A percentile compares a stretch with the other conserved stretches of the same genome.
phyloP scores from a whole-genome alignment of 2,329 filamentous ascomycete species.

The Claviceps fusiformis region DNA sequence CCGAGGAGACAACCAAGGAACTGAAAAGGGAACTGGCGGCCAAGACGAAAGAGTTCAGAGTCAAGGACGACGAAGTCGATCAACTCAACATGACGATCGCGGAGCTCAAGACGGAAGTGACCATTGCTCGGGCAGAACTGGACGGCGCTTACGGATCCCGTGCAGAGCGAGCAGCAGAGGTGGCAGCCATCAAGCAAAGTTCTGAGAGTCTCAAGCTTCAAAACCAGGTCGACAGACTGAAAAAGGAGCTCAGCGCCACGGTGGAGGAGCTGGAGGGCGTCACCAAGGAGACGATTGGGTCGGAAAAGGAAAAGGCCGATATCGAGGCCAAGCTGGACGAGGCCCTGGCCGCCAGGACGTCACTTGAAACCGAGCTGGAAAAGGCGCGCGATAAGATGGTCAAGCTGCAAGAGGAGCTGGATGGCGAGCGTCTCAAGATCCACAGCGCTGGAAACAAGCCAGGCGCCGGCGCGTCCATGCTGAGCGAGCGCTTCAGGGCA shows the following conservation, averaged over 20 bases:
- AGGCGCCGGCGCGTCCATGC: constrained; percentile 33
- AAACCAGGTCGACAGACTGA: constrained; percentile 34
- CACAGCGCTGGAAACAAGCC: constrained; percentile 18
- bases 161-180: constrained; percentile 43
- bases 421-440: constrained; percentile 34
- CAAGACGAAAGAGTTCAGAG: constrained; percentile 30
- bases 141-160: constrained; percentile 48
- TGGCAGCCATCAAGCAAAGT: constrained; percentile 37
- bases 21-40: constrained; percentile 14
- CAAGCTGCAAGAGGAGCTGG: constrained; percentile 37
- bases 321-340: constrained; percentile 26
- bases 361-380: constrained; percentile 28
- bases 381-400: constrained; percentile 22
- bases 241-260: constrained; percentile 35
- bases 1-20: constrained; percentile 15
- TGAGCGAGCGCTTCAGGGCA: constrained; percentile 42
- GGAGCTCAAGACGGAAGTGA: constrained; percentile 48
- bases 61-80: constrained; percentile 38
- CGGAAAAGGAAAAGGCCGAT: constrained; percentile 35
- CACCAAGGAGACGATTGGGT: constrained; percentile 35
- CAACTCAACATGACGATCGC: constrained; percentile 37
- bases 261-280: constrained; percentile 40
- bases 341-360: constrained; percentile 18
- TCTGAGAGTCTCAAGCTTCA: constrained; percentile 32
- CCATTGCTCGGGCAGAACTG: constrained; percentile 46